Evolutionary conservation across 352 stramenopile species (phyloP).

Genomic region (Pythium phragmiticola): DNA sequence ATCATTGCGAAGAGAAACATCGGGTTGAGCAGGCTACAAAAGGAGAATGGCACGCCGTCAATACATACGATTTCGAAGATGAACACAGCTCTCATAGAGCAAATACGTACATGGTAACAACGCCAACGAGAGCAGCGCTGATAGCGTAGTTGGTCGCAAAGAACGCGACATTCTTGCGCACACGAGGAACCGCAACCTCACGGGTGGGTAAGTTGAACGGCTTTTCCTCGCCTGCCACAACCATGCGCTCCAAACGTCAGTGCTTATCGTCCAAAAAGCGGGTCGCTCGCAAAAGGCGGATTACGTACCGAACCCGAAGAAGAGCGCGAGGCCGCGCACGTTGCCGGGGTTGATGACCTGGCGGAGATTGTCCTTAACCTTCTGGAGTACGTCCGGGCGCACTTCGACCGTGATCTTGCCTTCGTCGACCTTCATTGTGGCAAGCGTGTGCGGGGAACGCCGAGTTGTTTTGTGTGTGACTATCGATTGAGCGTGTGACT

Average conservation of each 20-base stretch:
- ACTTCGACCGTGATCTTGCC: slow-evolving; percentile 72
- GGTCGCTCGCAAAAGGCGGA: neutral
- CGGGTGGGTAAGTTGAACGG: slow-evolving; percentile 77
- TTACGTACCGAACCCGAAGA: slow-evolving; percentile 72
- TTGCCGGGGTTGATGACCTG: slow-evolving; percentile 74
- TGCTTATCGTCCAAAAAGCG: neutral
- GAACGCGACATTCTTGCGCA: slow-evolving; percentile 80
- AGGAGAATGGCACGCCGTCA: neutral
- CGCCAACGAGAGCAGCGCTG: slow-evolving; percentile 66
- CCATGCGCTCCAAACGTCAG: neutral
- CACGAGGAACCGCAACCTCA: slow-evolving; percentile 55
- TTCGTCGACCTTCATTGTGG: slow-evolving; percentile 58
- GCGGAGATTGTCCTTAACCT: slow-evolving; percentile 62
- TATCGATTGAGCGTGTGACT: neutral
- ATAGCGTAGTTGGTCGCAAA: slow-evolving; percentile 87
- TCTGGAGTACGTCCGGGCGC: slow-evolving; percentile 57
- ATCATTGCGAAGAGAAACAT: slow-evolving; percentile 89
- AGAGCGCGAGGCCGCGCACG: slow-evolving; percentile 73
- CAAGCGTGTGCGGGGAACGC: neutral
- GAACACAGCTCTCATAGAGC: neutral
- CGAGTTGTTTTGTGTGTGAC: slow-evolving; percentile 1
- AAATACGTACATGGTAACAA: slow-evolving; percentile 74
- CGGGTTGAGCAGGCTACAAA: slow-evolving; percentile 69
- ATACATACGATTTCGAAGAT: neutral
- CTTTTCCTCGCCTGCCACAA: slow-evolving; percentile 66